These are phyloP conservation scores for Aphanomyces cochlioides DNA, from an alignment of 352 stramenopile species.

Conservation along the genomic window DNA sequence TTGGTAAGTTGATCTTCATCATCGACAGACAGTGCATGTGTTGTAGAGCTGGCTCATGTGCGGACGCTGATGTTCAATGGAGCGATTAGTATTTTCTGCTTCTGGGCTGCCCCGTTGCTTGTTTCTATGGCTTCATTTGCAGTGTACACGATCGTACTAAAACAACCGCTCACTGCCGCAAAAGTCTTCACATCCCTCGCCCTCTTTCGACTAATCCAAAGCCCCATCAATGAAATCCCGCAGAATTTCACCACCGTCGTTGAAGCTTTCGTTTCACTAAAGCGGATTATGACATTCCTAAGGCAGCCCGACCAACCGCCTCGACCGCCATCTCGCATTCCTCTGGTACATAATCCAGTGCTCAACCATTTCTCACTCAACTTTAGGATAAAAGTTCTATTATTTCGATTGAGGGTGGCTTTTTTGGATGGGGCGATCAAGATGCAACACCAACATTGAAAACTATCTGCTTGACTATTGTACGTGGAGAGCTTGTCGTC, in stretches of 20 bases:
- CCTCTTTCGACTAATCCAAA: conserved; percentile 49
- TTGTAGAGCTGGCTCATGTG: neutral
- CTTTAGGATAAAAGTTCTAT: neutral
- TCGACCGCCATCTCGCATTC: neutral
- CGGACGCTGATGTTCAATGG: neutral
- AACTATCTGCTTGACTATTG: conserved; percentile 33
- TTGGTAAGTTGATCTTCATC: conserved; percentile 5
- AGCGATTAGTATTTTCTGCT: conserved; percentile 29
- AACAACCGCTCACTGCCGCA: conserved; percentile 41
- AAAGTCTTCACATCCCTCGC: conserved; percentile 65
- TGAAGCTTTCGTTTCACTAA: conserved; percentile 41
- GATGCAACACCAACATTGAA: neutral
- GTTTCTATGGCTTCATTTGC: conserved; percentile 52
- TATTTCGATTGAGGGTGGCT: conserved; percentile 11
- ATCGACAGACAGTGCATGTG: neutral
- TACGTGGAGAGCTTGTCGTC: conserved; percentile 48
- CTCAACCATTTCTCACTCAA: neutral
- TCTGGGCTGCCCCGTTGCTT: conserved; percentile 46
- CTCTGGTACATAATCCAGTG: neutral
- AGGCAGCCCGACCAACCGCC: conserved; percentile 2
- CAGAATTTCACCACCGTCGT: conserved; percentile 40
- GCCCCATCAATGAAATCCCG: conserved; percentile 40
- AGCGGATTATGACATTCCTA: conserved; percentile 43
- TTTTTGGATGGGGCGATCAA: conserved; percentile 16
- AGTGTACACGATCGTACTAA: conserved; percentile 43